phyloP scores from a whole-genome alignment of 2,329 filamentous ascomycete genomes.

The Aspergillus sp. region DNA sequence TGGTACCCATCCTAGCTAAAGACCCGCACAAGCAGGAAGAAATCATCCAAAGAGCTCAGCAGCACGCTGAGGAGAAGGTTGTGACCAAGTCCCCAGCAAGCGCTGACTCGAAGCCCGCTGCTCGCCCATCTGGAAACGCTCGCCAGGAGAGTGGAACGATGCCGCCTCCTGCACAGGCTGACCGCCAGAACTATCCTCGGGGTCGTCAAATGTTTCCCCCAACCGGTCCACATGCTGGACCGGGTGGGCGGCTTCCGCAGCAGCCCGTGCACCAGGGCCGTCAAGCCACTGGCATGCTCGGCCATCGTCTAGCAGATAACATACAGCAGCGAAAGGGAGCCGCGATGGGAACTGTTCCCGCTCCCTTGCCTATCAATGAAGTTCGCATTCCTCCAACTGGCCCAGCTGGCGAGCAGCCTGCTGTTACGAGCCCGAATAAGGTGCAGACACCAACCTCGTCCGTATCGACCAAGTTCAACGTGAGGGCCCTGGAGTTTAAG shows the following conservation, averaged over 20 bases:
- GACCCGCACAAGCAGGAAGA: conserved; percentile 92
- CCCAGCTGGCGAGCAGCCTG: conserved; percentile 62
- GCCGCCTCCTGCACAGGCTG: conserved; percentile 41
- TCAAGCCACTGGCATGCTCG: conserved; percentile 48
- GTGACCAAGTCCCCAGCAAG: conserved; percentile 47
- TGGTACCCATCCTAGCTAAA: conserved; percentile 94
- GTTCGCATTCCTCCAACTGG: conserved; percentile 72
- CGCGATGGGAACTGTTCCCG: conserved; percentile 47
- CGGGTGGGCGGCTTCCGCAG: conserved; percentile 42
- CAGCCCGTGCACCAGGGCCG: conserved; percentile 47
- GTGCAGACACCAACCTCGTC: conserved; percentile 57
- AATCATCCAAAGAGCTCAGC: conserved; percentile 84
- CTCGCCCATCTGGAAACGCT: conserved; percentile 50
- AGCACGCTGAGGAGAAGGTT: conserved; percentile 65
- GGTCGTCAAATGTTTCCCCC: conserved; percentile 50
- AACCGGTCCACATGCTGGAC: conserved; percentile 49
- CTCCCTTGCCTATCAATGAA: conserved; percentile 63
- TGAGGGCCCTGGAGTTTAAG: conserved; percentile 73
- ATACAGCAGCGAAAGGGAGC: conserved; percentile 54
- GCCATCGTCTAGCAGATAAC: conserved; percentile 54
- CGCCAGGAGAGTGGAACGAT: conserved; percentile 44
- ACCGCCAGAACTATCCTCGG: conserved; percentile 52
- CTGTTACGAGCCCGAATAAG: conserved; percentile 45
- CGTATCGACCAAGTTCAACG: conserved; percentile 59
- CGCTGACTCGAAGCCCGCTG: conserved; percentile 57